These are phyloP conservation scores for Solanum virginianum DNA, from an alignment of 257 asterid species.

Conservation along the genomic window DNA sequence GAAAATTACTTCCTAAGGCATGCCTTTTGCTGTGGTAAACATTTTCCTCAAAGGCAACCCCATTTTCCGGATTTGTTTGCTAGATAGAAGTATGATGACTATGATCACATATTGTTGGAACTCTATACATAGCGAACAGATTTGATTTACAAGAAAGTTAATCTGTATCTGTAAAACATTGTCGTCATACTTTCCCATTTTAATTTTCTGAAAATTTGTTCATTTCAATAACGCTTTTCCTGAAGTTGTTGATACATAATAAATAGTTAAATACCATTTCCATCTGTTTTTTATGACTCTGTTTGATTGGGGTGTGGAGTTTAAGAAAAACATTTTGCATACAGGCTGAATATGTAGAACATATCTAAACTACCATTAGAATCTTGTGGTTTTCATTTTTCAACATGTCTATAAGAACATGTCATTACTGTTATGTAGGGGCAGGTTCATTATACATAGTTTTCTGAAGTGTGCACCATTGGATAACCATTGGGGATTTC, in stretches of 20 bases:
- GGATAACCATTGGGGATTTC: neutral
- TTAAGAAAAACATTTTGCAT: neutral
- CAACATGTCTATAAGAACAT: neutral
- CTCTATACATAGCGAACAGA: neutral
- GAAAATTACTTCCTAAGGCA: neutral
- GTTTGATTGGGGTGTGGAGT: neutral
- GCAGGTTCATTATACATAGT: neutral
- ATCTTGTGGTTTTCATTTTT: neutral
- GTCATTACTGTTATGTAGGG: neutral
- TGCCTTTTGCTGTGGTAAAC: neutral
- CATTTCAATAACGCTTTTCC: neutral
- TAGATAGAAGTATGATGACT: neutral
- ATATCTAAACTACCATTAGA: neutral
- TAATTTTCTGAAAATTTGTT: neutral
- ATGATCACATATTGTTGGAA: neutral
- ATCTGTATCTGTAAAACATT: neutral
- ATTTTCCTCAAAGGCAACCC: neutral
- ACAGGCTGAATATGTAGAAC: neutral
- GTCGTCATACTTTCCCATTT: neutral
- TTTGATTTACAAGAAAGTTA: neutral
- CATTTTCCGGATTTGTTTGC: neutral
- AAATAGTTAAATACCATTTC: neutral
- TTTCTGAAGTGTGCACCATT: neutral
- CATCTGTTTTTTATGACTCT: neutral
- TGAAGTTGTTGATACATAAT: neutral